Evolutionary conservation across 495 filamentous ascomycete genomes (phyloP).

Genomic region (Arthonia radiata): DNA sequence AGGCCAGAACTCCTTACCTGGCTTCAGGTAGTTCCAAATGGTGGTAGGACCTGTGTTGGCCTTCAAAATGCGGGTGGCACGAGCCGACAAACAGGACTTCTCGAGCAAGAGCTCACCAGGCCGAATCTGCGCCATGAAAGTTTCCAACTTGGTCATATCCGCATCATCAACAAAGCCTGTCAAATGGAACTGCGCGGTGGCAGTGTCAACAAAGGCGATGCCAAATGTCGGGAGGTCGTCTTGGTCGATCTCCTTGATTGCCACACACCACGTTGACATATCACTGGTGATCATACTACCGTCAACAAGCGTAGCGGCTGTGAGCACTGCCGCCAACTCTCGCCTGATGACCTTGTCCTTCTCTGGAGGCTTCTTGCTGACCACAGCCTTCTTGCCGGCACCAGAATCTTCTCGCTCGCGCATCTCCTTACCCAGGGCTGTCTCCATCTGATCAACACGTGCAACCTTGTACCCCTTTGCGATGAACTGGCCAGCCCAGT

Average conservation of each 20-base stretch:
- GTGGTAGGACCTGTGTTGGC: conserved; percentile 85
- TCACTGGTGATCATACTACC: conserved; percentile 94
- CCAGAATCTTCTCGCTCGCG: conserved; percentile 68
- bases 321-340: conserved; percentile 77
- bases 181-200: conserved; percentile 84
- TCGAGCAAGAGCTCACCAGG: conserved; percentile 81
- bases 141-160: conserved; percentile 94
- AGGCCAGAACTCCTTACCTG: conserved; percentile 78
- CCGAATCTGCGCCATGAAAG: conserved; percentile 77
- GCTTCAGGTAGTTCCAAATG: conserved; percentile 84
- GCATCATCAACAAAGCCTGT: conserved; percentile 79
- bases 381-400: conserved; percentile 19
- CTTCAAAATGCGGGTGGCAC: conserved; percentile 79
- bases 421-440: conserved; percentile 93
- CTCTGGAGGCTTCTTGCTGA: conserved; percentile 29
- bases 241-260: conserved; percentile 69
- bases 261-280: conserved; percentile 88
- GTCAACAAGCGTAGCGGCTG: conserved; percentile 78
- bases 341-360: conserved; percentile 79
- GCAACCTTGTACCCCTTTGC: conserved; percentile 92
- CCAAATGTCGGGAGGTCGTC: conserved; percentile 69
- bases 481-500: conserved; percentile 89
- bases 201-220: conserved; percentile 83
- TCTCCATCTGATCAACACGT: conserved; percentile 86
- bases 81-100: conserved; percentile 61